Conservation (phyloP, 2,329 filamentous ascomycete genomes). For the Fusarium goolgardi region DNA sequence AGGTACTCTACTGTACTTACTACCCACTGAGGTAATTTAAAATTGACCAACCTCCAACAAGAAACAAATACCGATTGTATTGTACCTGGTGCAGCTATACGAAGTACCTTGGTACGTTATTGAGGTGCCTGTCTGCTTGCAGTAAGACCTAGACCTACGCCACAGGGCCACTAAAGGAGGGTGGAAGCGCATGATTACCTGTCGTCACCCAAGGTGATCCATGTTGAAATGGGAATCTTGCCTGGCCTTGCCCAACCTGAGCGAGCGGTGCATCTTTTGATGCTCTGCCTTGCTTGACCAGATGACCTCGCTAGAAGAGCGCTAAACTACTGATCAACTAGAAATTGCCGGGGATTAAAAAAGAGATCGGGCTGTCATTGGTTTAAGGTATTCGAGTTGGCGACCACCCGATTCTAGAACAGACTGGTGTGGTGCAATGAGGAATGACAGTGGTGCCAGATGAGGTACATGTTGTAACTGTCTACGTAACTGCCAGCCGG, state of each 20-base stretch:
- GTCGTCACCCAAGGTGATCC: conserved; percentile 13
- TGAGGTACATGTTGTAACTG: conserved; percentile 24
- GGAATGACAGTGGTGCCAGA: conserved; percentile 26
- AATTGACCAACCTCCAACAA: too few species aligned
- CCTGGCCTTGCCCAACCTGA: conserved; percentile 11
- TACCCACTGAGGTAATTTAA: too few species aligned
- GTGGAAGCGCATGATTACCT: conserved; percentile 19
- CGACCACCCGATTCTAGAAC: conserved; percentile 29
- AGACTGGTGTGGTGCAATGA: conserved; percentile 32
- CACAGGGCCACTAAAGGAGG: conserved; percentile 9
- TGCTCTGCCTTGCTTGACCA: conserved; percentile 31
- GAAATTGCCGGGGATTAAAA: conserved; percentile 40
- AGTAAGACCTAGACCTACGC: conserved; percentile 8
- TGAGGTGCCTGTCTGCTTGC: not conserved
- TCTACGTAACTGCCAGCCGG: conserved; percentile 20
- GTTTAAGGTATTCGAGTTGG: conserved; percentile 19
- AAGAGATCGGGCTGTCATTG: conserved; percentile 28
- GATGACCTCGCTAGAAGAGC: conserved; percentile 35
- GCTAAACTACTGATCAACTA: conserved; percentile 37
- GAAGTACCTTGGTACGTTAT: too few species aligned
- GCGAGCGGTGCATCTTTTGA: conserved; percentile 14
- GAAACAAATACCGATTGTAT: not conserved
- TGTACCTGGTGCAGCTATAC: not conserved
- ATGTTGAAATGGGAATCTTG: conserved; percentile 19
- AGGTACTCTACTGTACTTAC: not conserved